These are phyloP conservation scores for Russula griseocarnosa DNA, from an alignment of 768 basidiomycete genomes.

Conservation along the genomic window DNA sequence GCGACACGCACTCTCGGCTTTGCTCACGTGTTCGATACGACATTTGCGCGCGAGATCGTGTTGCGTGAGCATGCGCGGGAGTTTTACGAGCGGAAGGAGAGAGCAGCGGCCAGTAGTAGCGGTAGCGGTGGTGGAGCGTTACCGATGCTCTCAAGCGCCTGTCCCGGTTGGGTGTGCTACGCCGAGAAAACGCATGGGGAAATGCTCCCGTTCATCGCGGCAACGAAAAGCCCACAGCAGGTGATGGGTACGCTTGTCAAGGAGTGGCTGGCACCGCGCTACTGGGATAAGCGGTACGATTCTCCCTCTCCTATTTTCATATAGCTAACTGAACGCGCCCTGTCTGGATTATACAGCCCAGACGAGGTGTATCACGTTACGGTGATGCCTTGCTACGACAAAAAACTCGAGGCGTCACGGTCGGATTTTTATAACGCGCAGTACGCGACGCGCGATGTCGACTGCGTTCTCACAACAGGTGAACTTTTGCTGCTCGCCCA, in stretches of 20 bases:
- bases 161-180: slow-evolving; percentile 99
- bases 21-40: slow-evolving; percentile 87
- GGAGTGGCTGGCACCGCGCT: slow-evolving; percentile 63
- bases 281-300: slow-evolving; percentile 65
- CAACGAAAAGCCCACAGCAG: slow-evolving; percentile 89
- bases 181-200: slow-evolving; percentile 96
- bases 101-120: slow-evolving; percentile 28
- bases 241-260: slow-evolving; percentile 93
- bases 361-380: slow-evolving; percentile 91
- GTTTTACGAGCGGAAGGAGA: slow-evolving; percentile 57
- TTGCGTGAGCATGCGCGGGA: slow-evolving; percentile 79
- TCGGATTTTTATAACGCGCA: slow-evolving; percentile 84
- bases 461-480: slow-evolving; percentile 96
- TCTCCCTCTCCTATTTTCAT: slow-evolving; percentile 22
- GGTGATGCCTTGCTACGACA: slow-evolving; percentile 99
- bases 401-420: slow-evolving; percentile 96
- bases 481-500: slow-evolving; percentile 83
- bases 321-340: background rate
- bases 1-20: slow-evolving; percentile 66
- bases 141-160: slow-evolving; percentile 93
- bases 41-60: slow-evolving; percentile 85
- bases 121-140: slow-evolving; percentile 39
- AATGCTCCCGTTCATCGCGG: slow-evolving; percentile 86
- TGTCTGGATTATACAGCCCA: slow-evolving; percentile 47
- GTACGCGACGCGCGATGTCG: slow-evolving; percentile 86